Evolutionary conservation across 768 basidiomycete species (phyloP), one percentile per base, ranked within the genome.

Genomic region (Leucocoprinus leucothites): DNA sequence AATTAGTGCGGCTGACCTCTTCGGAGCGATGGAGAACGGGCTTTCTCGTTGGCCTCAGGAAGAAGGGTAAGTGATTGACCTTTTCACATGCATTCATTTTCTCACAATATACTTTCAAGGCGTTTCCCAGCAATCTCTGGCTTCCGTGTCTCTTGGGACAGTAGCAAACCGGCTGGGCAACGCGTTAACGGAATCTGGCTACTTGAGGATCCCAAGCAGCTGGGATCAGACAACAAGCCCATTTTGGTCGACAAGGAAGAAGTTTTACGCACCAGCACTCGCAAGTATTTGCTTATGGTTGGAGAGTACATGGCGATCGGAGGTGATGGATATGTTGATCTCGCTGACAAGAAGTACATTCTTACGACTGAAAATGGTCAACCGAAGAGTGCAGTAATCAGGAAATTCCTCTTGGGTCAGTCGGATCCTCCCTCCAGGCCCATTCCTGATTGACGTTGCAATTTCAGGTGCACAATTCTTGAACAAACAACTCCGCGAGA

Each of bases 61-160:
- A 11, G 31, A 31, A 31, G 31, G 31, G 31, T 31, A 5, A 5
- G 31, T 31, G 11, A 5, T 5, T 11, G 6, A 31, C 31, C 31
- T 11, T 11, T 31, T 5, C 31, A 31, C 11, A 31, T 13, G 48
- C 25, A 50, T 3, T 13, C 25, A 5, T 11, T 9, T 50, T 35
- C 31, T 5, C 5, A 31, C 6, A 24, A n/a, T 24, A 48, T 24
- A 35, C 18, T 35, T 13, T 16, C 34, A 6, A 50, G 48, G 18
- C 48, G 48, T 9, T 50, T 50, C 34, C 48, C 48, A 3, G 31
- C 16, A 35, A 35, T 50, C 18, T 28, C 48, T 16, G 48, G 48
- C 18, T 50, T 50, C 31, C 48, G 48, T n/a, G 31, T 50, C 34
- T 26, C 25, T 8, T 50, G 48, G 48, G 48, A 50, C 34, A 50